Evolutionary conservation across 352 stramenopile species (phyloP), one percentile per base, ranked within the genome.

Genomic region (Pseudoperonospora humuli): DNA sequence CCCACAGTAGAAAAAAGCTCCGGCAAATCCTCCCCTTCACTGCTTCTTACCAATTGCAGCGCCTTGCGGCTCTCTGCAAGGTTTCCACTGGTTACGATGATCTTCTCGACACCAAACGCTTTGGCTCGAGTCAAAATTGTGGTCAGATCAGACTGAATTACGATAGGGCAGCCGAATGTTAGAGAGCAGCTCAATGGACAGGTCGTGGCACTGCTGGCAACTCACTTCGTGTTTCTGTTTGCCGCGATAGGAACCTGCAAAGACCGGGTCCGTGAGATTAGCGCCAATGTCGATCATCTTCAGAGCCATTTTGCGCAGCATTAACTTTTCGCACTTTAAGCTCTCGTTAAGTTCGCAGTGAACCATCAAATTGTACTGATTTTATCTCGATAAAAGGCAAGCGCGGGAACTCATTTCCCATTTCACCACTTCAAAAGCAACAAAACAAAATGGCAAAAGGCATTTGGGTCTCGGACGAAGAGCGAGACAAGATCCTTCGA

Each of bases 201-300:
- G 2, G 25, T n/a, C n/a, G n/a, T n/a, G n/a, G n/a, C n/a, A n/a
- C n/a, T 1, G 5, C 3, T 24, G 11, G 3, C 6, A 25, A 38
- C 35, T 28, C 27, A 93, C 67, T 47, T 91, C 61, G 51, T 98
- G 95, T 39, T 83, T 83, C 45, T 81, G 52, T 61, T 95, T 85
- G 51, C 89, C 83, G 19, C 84, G 71, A 56, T 98, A 98, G 10
- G 64, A 65, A 0, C 95, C 93, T 20, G 69, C 64, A 54, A 95
- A 98, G 48, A 95, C 82, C 11, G 80, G 64, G 53, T 98, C 93
- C 23, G 95, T 74, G 13, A 98, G 63, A 63, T 98, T 98, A 35
- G 87, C 88, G 46, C 93, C 94, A 61, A 97, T 97, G 62, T 98
- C 91, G 34, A 97, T 85, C 61, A 96, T 61, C 29, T 57, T 54